Conservation (phyloP, 306 rosid genomes). For the Astragalus membranaceus region DNA sequence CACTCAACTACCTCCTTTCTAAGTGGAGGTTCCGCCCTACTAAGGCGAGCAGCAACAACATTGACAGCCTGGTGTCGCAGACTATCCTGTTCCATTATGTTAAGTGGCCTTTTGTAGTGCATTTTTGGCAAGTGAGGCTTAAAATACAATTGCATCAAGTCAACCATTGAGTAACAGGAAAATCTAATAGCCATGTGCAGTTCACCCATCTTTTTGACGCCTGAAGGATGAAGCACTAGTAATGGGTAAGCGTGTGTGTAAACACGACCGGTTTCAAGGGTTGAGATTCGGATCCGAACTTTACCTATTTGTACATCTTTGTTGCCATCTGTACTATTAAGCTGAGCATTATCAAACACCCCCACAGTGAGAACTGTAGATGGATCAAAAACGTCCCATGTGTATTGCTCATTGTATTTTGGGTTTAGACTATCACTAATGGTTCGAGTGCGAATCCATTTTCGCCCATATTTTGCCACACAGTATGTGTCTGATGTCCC, state of each 20-base stretch:
- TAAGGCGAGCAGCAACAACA: constrained; percentile 78
- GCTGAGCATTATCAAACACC: constrained; percentile 70
- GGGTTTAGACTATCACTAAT: constrained; percentile 56
- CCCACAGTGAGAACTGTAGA: constrained; percentile 88
- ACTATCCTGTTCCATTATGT: constrained; percentile 60
- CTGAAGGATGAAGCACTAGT: constrained; percentile 81
- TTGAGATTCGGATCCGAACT: constrained; percentile 80
- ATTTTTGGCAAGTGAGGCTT: constrained; percentile 82
- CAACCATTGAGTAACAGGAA: constrained; percentile 48
- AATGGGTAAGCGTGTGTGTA: constrained; percentile 73
- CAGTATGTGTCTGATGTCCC: constrained; percentile 81
- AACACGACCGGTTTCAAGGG: constrained; percentile 69
- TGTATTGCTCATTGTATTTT: constrained; percentile 87
- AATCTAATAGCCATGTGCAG: constrained; percentile 85
- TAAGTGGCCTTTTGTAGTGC: constrained; percentile 79
- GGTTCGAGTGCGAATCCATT: constrained; percentile 96
- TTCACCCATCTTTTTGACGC: constrained; percentile 95
- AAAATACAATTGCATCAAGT: constrained; percentile 61
- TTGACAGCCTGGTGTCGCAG: constrained; percentile 76
- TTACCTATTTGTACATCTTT: constrained; percentile 66
- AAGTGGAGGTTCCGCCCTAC: constrained; percentile 87
- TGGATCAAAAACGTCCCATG: constrained; percentile 90
- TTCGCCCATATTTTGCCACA: constrained; percentile 88
- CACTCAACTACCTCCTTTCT: constrained; percentile 82
- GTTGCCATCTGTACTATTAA: constrained; percentile 36